Evolutionary conservation across 129 eudicot genomes (phyloP).

Genomic region (Mikania micrantha): DNA sequence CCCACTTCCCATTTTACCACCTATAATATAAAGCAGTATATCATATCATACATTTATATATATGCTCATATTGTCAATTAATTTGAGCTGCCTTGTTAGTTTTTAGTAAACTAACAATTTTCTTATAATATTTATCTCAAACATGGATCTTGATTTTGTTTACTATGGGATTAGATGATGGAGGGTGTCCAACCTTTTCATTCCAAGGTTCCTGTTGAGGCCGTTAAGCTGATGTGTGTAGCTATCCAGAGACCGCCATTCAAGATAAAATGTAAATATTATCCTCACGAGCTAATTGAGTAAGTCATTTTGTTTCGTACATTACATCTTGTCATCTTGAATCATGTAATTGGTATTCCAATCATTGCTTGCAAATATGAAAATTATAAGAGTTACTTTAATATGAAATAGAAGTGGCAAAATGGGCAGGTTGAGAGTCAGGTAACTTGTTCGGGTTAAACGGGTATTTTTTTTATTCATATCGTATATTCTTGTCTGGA

Average conservation of each 20-base stretch:
- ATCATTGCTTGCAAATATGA: neutral
- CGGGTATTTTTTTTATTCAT: neutral
- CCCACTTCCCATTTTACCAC: neutral
- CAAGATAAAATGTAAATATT: conserved; percentile 67
- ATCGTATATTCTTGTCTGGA: neutral
- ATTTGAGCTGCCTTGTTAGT: neutral
- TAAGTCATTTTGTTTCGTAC: conserved; percentile 29
- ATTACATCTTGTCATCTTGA: neutral
- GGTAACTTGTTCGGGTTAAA: neutral
- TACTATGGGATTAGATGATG: conserved; percentile 60
- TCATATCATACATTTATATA: neutral
- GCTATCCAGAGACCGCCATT: conserved; percentile 69
- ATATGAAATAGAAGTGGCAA: neutral
- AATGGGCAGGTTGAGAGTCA: neutral
- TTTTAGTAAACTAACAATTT: neutral
- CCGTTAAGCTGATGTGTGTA: conserved; percentile 52
- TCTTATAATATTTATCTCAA: neutral
- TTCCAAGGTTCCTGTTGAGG: conserved; percentile 76
- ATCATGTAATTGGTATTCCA: neutral
- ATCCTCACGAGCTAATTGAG: conserved; percentile 83
- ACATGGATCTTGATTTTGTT: conserved; percentile 4
- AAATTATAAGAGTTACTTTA: neutral
- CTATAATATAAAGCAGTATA: neutral
- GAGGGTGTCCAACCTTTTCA: conserved; percentile 85
- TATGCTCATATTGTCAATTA: neutral